Conservation (phyloP, 306 rosid species). For the Fagus sylvatica region DNA sequence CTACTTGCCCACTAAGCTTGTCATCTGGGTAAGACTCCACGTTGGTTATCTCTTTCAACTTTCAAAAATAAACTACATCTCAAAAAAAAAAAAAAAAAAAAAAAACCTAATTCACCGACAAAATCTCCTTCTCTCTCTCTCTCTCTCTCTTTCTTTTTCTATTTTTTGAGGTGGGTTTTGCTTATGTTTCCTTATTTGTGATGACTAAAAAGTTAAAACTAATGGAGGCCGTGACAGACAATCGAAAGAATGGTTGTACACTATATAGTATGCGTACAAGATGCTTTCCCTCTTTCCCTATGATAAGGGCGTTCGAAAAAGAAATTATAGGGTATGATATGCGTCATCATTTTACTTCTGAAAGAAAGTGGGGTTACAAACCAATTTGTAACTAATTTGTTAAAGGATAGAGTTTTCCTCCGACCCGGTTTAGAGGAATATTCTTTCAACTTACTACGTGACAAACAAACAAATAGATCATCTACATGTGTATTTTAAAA, state of each 20-base stretch:
- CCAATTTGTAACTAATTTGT: too few relatives aligned
- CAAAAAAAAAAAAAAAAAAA: background rate
- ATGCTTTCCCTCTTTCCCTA: background rate
- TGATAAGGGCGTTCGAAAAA: background rate
- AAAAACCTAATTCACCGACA: slow-evolving; percentile 57
- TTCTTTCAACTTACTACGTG: too few relatives aligned
- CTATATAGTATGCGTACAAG: background rate
- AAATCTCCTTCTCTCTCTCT: slow-evolving; percentile 9
- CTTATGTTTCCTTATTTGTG: slow-evolving; percentile 15
- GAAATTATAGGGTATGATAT: too few relatives aligned
- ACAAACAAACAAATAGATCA: too few relatives aligned
- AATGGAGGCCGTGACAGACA: slow-evolving; percentile 15
- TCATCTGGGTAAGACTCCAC: slow-evolving; percentile 71
- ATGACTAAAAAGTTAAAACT: background rate
- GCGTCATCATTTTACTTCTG: too few relatives aligned
- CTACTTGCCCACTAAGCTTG: slow-evolving; percentile 55
- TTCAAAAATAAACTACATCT: slow-evolving; percentile 6
- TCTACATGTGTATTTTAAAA: too few relatives aligned
- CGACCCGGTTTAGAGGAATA: too few relatives aligned
- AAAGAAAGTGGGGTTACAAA: too few relatives aligned
- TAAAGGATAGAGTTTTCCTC: too few relatives aligned
- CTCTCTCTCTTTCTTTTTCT: background rate
- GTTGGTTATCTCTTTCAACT: slow-evolving; percentile 42
- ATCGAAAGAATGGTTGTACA: background rate
- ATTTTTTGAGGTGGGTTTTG: background rate